These are phyloP conservation scores for Quaeritorhiza haematococci DNA, from an alignment of 371 early-diverging fungal species.

Conservation along the genomic window DNA sequence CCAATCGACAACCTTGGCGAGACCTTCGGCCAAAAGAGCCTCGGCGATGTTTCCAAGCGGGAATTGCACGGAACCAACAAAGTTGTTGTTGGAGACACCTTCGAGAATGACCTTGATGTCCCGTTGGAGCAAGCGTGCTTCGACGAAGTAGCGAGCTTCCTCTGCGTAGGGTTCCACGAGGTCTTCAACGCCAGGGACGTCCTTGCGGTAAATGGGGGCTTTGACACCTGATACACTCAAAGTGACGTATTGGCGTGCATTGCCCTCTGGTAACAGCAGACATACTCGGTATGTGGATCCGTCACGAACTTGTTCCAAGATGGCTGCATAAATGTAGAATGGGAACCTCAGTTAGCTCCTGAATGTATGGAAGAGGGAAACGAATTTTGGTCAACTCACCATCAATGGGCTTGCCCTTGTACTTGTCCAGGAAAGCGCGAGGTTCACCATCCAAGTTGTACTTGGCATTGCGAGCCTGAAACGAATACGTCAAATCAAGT, in stretches of 20 bases:
- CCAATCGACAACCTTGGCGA: conserved; percentile 88
- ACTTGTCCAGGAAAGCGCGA: conserved; percentile 66
- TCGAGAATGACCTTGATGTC: conserved; percentile 84
- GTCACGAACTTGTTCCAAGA: conserved; percentile 90
- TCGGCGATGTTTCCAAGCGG: conserved; percentile 92
- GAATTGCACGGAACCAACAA: conserved; percentile 75
- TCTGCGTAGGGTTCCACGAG: conserved; percentile 85
- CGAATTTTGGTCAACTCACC: conserved; percentile 50
- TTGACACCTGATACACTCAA: conserved; percentile 83
- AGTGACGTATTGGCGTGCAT: conserved; percentile 64
- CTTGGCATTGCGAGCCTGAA: conserved; percentile 7
- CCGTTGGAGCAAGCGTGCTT: conserved; percentile 82
- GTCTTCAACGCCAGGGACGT: conserved; percentile 63
- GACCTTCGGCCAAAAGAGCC: conserved; percentile 71
- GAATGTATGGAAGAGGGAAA: conserved; percentile 1
- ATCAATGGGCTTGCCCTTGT: conserved; percentile 74
- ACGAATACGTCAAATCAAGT: background rate
- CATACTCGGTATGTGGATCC: conserved; percentile 79
- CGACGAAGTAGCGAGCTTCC: conserved; percentile 88
- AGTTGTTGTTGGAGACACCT: conserved; percentile 55
- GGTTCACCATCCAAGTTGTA: conserved; percentile 61
- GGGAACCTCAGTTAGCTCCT: too few relatives aligned
- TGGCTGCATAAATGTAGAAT: conserved; percentile 40
- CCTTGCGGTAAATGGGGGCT: conserved; percentile 76
- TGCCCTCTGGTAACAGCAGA: conserved; percentile 55